Conservation (phyloP, 352 stramenopile genomes). For the Phytophthora capsici region DNA sequence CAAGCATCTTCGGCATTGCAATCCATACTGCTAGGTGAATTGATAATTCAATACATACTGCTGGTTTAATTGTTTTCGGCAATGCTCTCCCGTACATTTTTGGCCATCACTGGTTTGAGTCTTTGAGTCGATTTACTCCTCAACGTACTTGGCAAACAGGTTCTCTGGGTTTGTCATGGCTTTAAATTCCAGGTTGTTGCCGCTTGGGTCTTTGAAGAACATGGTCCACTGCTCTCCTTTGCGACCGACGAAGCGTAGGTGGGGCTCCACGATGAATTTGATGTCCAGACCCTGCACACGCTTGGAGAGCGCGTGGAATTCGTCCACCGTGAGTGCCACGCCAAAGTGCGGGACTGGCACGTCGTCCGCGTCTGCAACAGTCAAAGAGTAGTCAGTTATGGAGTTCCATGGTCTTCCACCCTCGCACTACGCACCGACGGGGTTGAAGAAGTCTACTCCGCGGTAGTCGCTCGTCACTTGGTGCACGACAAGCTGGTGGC, state of each 20-base stretch:
- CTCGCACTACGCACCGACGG: conserved; percentile 73
- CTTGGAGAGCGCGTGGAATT: conserved; percentile 92
- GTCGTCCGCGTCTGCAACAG: conserved; percentile 91
- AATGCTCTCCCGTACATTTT: no score
- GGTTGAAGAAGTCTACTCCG: conserved; percentile 95
- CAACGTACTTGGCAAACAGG: conserved; percentile 98
- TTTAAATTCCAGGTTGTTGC: conserved; percentile 99
- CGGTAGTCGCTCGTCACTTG: conserved; percentile 94
- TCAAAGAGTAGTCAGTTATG: neutral
- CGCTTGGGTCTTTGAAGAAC: conserved; percentile 99
- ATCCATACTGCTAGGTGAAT: no score
- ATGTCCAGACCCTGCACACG: conserved; percentile 80
- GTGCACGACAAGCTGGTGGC: conserved; percentile 90
- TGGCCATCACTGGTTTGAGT: no score
- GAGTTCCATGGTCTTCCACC: neutral
- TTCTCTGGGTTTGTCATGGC: conserved; percentile 97
- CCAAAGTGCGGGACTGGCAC: conserved; percentile 98
- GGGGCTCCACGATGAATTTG: conserved; percentile 96
- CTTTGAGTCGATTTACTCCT: conserved; percentile 47
- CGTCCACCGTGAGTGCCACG: conserved; percentile 90
- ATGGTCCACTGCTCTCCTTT: conserved; percentile 99
- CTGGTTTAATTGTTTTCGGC: no score
- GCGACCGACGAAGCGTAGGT: conserved; percentile 93
- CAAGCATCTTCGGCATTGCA: no score
- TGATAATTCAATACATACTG: no score